Base-by-base conservation (phyloP, 2,329 filamentous ascomycete genomes). In the Ustilaginoidea virens region DNA sequence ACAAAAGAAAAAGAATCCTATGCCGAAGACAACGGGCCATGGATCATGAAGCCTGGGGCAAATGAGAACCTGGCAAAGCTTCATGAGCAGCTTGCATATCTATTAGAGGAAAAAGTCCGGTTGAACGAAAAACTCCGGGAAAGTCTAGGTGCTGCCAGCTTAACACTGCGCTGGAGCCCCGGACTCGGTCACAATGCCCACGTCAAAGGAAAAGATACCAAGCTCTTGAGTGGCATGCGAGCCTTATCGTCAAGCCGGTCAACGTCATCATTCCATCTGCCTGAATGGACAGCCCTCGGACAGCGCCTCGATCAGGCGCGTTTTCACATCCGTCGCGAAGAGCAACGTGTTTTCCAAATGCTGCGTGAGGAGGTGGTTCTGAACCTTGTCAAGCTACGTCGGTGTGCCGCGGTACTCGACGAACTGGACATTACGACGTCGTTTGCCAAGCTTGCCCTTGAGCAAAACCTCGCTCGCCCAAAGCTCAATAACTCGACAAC, bases 341-440 rank as follows among this genome's bases (percentile, higher is more conserved):
- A 98, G 55, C 71, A 83, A 42, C 66, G 69, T 25, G 76, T 98
- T 6, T 83, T 96, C 41, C 62, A 71, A 32, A 56, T 65, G 5
- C 62, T 98, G 7, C 78, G 87, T 17, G 69, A 74, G 35, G 63
- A 70, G 28, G 85, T 94, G 1, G 74, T 96, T 4, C 56, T 69
- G 26, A 87, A 86, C 42, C 67, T 98, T 3, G 73, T 94, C 37
- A 82, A 78, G 43, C 69, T 98, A 10, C 76, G 90, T 5, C 79
- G 80, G 33, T 96, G 94, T 51, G 86, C 87, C 8, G 67, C 73
- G n/a, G 79, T 93, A 1, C 69, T 98, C 13, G 87, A 96, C 48
- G 86, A 94, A 51, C 69, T 98, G 7, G 90, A 98, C 52, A 79
- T 98, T 21, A 71, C 80, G 3, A 82, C 81, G 31, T 83, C 83